A percentile compares a stretch with the other conserved stretches of the same genome.
phyloP scores from a whole-genome alignment of 163 green algal genomes.

The Chloroidium sp. region DNA sequence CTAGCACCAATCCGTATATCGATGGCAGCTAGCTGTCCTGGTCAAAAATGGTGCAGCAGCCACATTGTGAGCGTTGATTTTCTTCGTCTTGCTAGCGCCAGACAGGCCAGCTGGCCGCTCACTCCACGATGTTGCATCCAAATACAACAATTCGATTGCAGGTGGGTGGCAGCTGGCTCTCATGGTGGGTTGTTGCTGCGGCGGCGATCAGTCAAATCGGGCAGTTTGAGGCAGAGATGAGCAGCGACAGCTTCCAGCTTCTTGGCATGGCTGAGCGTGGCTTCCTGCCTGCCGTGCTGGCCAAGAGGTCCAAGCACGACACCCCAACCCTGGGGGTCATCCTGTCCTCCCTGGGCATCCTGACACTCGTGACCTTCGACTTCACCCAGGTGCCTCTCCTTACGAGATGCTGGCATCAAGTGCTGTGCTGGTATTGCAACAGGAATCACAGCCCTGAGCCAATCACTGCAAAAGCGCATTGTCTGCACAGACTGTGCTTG shows the following conservation, averaged over 20 bases:
- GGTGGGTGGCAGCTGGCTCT: constrained; percentile 77
- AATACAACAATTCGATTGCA: constrained; percentile 8
- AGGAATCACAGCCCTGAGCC: neutral
- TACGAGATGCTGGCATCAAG: neutral
- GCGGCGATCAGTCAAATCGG: constrained; percentile 70
- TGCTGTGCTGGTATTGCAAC: no score
- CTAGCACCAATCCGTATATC: no score
- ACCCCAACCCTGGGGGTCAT: constrained; percentile 85
- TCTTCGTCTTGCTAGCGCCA: no score
- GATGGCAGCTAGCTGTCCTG: no score
- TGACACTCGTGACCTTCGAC: constrained; percentile 51
- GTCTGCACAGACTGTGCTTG: no score
- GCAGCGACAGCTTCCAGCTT: constrained; percentile 85
- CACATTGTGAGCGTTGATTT: no score
- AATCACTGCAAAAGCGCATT: neutral
- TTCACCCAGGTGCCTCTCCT: constrained; percentile 28
- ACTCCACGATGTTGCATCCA: neutral
- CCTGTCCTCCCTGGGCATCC: constrained; percentile 68
- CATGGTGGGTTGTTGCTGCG: constrained; percentile 72
- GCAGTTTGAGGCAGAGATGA: constrained; percentile 89
- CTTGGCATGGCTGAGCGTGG: constrained; percentile 93
- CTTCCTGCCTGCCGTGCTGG: constrained; percentile 82
- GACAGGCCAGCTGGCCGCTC: neutral
- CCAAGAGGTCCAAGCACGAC: constrained; percentile 58
- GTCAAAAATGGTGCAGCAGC: no score